Evolutionary conservation across 768 basidiomycete species (phyloP).

Genomic region (Trametes meyenii): DNA sequence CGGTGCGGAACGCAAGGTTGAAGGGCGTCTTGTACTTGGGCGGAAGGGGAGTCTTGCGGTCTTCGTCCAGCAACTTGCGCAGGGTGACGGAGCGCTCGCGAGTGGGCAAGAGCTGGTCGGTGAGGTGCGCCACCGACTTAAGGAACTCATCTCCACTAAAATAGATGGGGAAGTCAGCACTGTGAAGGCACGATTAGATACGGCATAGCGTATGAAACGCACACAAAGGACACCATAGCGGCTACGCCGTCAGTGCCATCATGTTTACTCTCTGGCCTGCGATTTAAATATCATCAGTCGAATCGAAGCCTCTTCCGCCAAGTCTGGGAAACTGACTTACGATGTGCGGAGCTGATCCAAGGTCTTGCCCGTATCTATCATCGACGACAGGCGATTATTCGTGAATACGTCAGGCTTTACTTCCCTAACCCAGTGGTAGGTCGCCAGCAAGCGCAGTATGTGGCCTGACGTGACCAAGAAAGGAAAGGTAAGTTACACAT

Average conservation of each 20-base stretch:
- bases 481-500: not conserved
- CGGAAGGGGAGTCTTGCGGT: not conserved
- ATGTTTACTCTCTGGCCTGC: not conserved
- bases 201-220: slow-evolving; percentile 48
- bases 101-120: slow-evolving; percentile 16
- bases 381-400: slow-evolving; percentile 66
- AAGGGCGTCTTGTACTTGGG: slow-evolving; percentile 3
- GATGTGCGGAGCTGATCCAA: slow-evolving; percentile 38
- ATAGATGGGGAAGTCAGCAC: no score
- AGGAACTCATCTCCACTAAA: slow-evolving; percentile 11
- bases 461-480: slow-evolving; percentile 48
- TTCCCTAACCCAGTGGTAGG: slow-evolving; percentile 74
- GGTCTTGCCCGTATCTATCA: slow-evolving; percentile 67
- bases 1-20: slow-evolving; percentile 16
- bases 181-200: slow-evolving; percentile 35
- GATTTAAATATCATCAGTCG: not conserved
- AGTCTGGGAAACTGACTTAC: slow-evolving; percentile 31
- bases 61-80: not conserved
- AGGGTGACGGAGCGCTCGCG: slow-evolving; percentile 8
- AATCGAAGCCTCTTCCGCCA: not conserved
- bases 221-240: not conserved
- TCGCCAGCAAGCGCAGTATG: slow-evolving; percentile 71
- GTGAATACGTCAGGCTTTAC: slow-evolving; percentile 70
- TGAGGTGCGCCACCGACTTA: slow-evolving; percentile 7
- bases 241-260: not conserved